Base-by-base conservation (phyloP, 495 filamentous ascomycete genomes). In the Extremus antarcticus region DNA sequence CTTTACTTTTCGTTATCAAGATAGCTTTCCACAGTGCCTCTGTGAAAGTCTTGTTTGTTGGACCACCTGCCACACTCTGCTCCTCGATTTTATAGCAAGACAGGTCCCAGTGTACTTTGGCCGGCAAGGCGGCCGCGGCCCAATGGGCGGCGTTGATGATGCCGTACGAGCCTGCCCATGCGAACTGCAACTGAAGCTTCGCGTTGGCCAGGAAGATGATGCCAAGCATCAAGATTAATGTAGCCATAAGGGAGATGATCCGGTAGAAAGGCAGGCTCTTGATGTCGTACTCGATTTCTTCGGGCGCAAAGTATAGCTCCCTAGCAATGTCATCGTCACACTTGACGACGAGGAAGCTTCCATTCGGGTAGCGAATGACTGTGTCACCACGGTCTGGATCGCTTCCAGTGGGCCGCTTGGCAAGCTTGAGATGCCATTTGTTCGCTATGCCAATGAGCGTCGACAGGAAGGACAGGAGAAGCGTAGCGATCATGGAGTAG, bases 211-310 rank as follows among this genome's bases (percentile, higher is more conserved):
- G 66, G 29, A 63, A 67, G 54, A 76, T 70, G 55, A 76, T 71
- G 23, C 73, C 73, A 46, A 69, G 60, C 73, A 76, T 76, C 39
- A 76, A 71, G 54, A 73, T 66, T 50, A 76, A 56, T 13, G 73
- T 75, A 47, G 68, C 73, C 17, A 70, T 49, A 7, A 76, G 63
- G 25, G 68, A 70, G 41, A 76, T 65, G 10, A 74, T 39, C 15
- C 73, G 65, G 52, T 74, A 74, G 11, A 49, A 51, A 3, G 58
- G 59, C 0, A 58, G 63, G 43, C 65, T 54, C 17, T 52, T 53
- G 25, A 76, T 58, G 24, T 50, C 25, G 54, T 76, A 76, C 7
- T 66, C 22, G 50, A 74, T 72, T 20, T 68, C 65, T 52, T 74
- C 73, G n/a, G 68, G 68, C 3, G 70, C 67, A 52, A 70, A 72